Evolutionary conservation across 768 basidiomycete genomes (phyloP).

Genomic region (Stropharia rugosoannulata): DNA sequence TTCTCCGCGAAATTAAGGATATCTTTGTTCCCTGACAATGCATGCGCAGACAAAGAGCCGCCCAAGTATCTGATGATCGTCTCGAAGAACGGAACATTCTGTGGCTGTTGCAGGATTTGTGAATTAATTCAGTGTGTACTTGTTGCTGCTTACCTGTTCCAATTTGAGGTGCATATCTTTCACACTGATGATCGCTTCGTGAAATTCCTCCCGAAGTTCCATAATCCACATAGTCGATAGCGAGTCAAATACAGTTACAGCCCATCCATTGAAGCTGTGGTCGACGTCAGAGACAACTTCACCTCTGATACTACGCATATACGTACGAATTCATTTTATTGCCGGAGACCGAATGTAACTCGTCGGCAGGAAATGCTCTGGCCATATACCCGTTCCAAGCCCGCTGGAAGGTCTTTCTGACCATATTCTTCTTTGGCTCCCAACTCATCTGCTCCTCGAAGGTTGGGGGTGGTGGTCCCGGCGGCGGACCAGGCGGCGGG

Average conservation of each 20-base stretch:
- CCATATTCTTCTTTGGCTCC: conserved; percentile 19
- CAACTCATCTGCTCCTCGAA: background rate
- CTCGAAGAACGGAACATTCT: conserved; percentile 60
- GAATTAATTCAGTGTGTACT: background rate
- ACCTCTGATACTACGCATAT: background rate
- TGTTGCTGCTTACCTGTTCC: conserved; percentile 20
- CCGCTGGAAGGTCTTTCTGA: conserved; percentile 58
- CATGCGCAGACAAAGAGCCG: conserved; percentile 76
- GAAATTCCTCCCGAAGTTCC: conserved; percentile 68
- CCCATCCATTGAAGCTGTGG: conserved; percentile 72
- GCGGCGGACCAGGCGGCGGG: background rate
- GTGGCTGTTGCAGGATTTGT: conserved; percentile 14
- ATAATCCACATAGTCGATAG: conserved; percentile 87
- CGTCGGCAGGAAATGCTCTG: conserved; percentile 55
- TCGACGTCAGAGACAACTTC: background rate
- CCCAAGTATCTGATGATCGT: conserved; percentile 78
- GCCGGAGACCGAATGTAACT: conserved; percentile 53
- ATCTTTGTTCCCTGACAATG: conserved; percentile 60
- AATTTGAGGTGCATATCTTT: conserved; percentile 41
- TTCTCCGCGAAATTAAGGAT: conserved; percentile 66
- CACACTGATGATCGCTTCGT: conserved; percentile 51
- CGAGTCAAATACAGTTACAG: conserved; percentile 70
- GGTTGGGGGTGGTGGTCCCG: background rate
- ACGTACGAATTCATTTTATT: conserved; percentile 52
- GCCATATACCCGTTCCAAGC: conserved; percentile 57